Percentiles rank a stretch among this genome's conserved stretches.
phyloP scores from a whole-genome alignment of 2,329 filamentous ascomycete genomes.

The Aspergillus calidoustus region DNA sequence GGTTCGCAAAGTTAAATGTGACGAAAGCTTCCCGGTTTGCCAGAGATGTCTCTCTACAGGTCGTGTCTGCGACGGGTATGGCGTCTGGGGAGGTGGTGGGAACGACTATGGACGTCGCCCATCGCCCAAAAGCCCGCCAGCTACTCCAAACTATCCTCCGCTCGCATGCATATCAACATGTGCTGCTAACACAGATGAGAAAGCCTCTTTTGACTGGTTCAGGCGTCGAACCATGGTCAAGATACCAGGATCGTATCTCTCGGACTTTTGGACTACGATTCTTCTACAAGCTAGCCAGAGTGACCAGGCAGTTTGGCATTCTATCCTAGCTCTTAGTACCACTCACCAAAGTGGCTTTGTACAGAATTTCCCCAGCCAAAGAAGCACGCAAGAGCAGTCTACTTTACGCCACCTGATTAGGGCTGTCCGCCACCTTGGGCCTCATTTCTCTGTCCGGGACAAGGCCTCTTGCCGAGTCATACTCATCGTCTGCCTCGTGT shows the following conservation, averaged over 20 bases:
- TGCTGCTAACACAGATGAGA: slow-evolving; percentile 25
- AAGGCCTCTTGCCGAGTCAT: slow-evolving; percentile 39
- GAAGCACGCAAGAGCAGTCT: slow-evolving; percentile 33
- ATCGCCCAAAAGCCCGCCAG: not conserved
- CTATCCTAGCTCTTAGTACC: slow-evolving; percentile 47
- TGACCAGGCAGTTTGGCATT: slow-evolving; percentile 50
- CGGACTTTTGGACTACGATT: slow-evolving; percentile 46
- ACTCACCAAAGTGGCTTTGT: slow-evolving; percentile 33
- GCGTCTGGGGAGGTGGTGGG: slow-evolving; percentile 46
- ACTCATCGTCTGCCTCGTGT: slow-evolving; percentile 49
- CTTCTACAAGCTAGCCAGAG: slow-evolving; percentile 44
- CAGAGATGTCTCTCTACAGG: slow-evolving; percentile 13
- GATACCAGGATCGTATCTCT: slow-evolving; percentile 42
- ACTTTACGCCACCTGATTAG: slow-evolving; percentile 46
- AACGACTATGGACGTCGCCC: slow-evolving; percentile 24
- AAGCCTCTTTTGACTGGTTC: slow-evolving; percentile 36
- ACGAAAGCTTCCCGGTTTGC: slow-evolving; percentile 13
- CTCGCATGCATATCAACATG: not conserved
- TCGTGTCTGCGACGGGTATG: slow-evolving; percentile 43
- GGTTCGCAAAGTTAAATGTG: slow-evolving; percentile 17
- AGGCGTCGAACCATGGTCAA: slow-evolving; percentile 31
- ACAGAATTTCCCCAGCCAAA: slow-evolving; percentile 21
- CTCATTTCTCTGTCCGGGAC: slow-evolving; percentile 29
- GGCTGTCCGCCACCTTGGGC: slow-evolving; percentile 36
- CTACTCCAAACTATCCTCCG: not conserved